A percentile compares a stretch with the other conserved stretches of the same genome.
These are phyloP conservation scores for Begonia masoniana DNA, from an alignment of 306 rosid genomes.

Conservation along the genomic window DNA sequence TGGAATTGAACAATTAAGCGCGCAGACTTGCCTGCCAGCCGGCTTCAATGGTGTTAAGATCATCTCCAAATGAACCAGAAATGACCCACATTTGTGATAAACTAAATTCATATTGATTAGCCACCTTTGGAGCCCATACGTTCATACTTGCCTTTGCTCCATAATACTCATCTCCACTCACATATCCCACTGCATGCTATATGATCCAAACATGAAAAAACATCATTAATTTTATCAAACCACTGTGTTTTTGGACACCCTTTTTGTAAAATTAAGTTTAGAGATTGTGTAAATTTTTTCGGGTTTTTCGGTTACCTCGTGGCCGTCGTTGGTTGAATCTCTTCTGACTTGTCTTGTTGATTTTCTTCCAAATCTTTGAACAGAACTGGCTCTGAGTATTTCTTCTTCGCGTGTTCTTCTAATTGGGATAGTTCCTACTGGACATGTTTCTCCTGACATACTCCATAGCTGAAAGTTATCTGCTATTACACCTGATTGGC, in stretches of 20 bases:
- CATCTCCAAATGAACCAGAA: conserved; percentile 83
- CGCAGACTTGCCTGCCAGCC: conserved; percentile 70
- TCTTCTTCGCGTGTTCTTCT: conserved; percentile 71
- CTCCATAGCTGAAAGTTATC: conserved; percentile 68
- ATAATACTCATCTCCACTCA: conserved; percentile 61
- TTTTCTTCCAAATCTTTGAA: conserved; percentile 60
- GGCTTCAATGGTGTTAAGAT: conserved; percentile 86
- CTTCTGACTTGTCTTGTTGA: conserved; percentile 38
- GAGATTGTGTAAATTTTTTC: neutral
- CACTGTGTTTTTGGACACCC: neutral
- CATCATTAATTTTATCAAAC: neutral
- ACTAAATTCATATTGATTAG: conserved; percentile 78
- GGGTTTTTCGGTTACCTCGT: conserved; percentile 59
- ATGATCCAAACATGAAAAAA: neutral
- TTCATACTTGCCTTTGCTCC: conserved; percentile 92
- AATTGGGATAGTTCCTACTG: conserved; percentile 68
- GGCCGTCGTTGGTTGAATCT: conserved; percentile 72
- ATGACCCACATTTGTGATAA: conserved; percentile 91
- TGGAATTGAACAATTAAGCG: neutral
- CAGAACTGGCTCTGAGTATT: conserved; percentile 57
- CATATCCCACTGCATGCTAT: conserved; percentile 96
- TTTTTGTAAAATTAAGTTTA: too few relatives aligned
- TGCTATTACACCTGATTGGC: conserved; percentile 9
- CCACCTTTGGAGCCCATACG: conserved; percentile 77
- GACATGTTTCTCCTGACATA: conserved; percentile 51